These are phyloP conservation scores for Diaporthe vaccinii DNA, from an alignment of 2,329 filamentous ascomycete genomes.

Conservation along the genomic window DNA sequence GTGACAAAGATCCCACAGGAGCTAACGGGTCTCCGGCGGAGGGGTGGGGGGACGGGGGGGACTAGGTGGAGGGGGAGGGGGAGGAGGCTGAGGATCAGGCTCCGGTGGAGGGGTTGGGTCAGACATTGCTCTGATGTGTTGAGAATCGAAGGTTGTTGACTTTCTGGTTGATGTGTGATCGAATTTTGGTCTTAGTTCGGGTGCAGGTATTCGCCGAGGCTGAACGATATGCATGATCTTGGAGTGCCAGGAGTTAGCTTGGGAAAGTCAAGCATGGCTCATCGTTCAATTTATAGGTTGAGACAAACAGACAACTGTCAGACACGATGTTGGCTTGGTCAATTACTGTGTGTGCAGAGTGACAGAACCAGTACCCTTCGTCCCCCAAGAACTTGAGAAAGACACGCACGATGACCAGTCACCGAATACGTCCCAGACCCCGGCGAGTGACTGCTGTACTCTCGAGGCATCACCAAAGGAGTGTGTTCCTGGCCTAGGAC, in stretches of 20 bases:
- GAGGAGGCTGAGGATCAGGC: no score
- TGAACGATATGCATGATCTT: neutral
- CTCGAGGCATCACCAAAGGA: no score
- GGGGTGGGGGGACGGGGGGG: neutral
- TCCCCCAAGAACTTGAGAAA: neutral
- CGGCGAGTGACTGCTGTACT: no score
- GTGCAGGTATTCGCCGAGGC: neutral
- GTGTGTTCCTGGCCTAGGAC: no score
- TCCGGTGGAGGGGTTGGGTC: neutral
- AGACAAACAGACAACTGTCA: no score
- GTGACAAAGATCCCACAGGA: neutral
- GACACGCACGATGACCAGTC: neutral
- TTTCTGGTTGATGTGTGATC: neutral
- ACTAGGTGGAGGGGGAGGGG: neutral
- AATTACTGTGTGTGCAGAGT: neutral
- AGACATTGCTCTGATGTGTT: neutral
- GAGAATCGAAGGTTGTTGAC: neutral
- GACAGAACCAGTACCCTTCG: no score
- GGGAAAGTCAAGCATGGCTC: accelerated
- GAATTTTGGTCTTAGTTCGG: neutral
- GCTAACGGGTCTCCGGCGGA: neutral
- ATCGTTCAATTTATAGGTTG: neutral
- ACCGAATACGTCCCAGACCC: neutral
- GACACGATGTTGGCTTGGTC: neutral
- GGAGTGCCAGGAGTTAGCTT: neutral